phyloP scores from a whole-genome alignment of 352 stramenopile species.

The Aphanomyces euteiches region DNA sequence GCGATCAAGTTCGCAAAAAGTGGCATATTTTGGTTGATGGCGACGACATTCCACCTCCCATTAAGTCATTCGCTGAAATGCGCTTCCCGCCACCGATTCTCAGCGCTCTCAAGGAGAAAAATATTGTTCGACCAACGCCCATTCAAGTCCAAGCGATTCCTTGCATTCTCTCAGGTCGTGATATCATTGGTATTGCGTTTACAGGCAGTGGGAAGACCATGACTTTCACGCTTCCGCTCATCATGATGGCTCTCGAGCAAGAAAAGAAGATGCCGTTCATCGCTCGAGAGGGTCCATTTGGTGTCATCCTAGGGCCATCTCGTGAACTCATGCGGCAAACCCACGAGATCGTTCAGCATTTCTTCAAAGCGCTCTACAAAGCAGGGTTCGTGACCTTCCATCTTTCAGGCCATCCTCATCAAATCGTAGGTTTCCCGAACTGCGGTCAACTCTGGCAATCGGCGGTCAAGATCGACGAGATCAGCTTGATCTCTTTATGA shows the following conservation, averaged over 20 bases:
- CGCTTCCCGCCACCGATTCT: conserved; percentile 93
- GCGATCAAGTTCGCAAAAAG: conserved; percentile 93
- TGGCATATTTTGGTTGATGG: conserved; percentile 98
- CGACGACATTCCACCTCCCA: conserved; percentile 92
- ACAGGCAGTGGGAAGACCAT: conserved; percentile 99
- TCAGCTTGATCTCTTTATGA: conserved; percentile 86
- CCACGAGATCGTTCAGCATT: conserved; percentile 95
- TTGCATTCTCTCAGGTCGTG: conserved; percentile 93
- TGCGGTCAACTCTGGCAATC: conserved; percentile 94
- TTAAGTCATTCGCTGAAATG: conserved; percentile 98
- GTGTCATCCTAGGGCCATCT: conserved; percentile 95
- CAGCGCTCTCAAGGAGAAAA: conserved; percentile 90
- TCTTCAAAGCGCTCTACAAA: conserved; percentile 75
- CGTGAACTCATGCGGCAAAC: conserved; percentile 98
- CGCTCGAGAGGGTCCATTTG: conserved; percentile 93
- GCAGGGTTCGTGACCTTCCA: conserved; percentile 29
- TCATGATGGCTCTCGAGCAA: conserved; percentile 96
- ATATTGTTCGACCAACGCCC: conserved; percentile 94
- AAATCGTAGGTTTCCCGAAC: conserved; percentile 52
- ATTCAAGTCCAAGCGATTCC: conserved; percentile 99
- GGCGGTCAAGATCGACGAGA: conserved; percentile 92
- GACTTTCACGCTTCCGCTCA: conserved; percentile 95
- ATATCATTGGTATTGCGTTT: conserved; percentile 99
- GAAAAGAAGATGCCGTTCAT: conserved; percentile 93
- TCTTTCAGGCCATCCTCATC: not conserved